Percentiles rank a stretch among this genome's conserved stretches.
phyloP scores from a whole-genome alignment of 2,329 filamentous ascomycete genomes.

The Aspergillus vadensis region DNA sequence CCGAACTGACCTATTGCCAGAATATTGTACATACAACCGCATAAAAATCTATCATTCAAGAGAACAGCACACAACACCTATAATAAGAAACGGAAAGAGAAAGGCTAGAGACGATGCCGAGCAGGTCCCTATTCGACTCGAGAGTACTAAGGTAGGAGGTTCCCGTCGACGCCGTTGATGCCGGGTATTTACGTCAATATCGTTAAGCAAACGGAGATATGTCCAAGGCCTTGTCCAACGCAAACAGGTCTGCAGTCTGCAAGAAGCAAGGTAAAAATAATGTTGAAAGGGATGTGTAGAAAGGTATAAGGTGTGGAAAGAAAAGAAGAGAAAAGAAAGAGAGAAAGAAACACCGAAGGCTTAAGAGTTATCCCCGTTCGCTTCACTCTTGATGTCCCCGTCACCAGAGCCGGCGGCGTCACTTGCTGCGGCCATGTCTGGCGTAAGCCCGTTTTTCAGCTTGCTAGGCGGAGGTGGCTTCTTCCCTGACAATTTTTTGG shows the following conservation, averaged over 20 bases:
- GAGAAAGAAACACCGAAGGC: conserved; percentile 1
- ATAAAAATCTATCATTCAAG: conserved; percentile 24
- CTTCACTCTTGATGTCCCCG: conserved; percentile 38
- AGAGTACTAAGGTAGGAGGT: conserved; percentile 19
- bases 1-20: conserved; percentile 10
- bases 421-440: conserved; percentile 34
- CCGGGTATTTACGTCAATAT: conserved; percentile 32
- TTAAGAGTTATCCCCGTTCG: conserved; percentile 33
- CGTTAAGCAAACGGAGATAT: conserved; percentile 25
- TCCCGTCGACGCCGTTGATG: conserved; percentile 30
- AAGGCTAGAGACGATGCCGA: conserved; percentile 23
- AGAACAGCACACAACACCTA: conserved; percentile 12
- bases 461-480: conserved; percentile 42
- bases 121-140: conserved; percentile 24
- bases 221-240: conserved; percentile 19
- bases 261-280: conserved; percentile 1
- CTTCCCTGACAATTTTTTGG: conserved; percentile 39
- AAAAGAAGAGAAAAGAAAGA: not conserved
- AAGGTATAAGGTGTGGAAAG: not conserved
- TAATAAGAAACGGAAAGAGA: conserved; percentile 17
- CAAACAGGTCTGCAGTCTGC: conserved; percentile 17
- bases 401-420: conserved; percentile 28
- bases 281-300: not conserved
- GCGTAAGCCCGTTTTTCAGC: conserved; percentile 45
- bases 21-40: conserved; percentile 26